Percentiles rank a stretch among this genome's conserved stretches.
Conservation (phyloP, 2,329 filamentous ascomycete species). For the Cadophora sp. region DNA sequence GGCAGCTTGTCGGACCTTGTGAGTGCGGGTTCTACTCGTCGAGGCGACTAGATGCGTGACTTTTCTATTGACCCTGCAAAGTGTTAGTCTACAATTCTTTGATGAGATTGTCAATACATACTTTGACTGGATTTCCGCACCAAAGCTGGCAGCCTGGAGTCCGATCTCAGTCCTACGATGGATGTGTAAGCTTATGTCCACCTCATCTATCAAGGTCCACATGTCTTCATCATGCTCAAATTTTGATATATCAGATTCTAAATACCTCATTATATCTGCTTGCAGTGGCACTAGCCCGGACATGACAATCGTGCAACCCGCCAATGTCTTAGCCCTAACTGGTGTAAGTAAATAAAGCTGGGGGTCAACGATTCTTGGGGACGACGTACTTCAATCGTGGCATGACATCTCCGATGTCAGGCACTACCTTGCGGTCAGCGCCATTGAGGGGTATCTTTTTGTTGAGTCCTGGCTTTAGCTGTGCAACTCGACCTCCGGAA, state of each 20-base stretch:
- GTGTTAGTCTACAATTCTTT: conserved; percentile 11
- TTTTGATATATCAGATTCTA: conserved; percentile 23
- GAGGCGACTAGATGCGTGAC: conserved; percentile 80
- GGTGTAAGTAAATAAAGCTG: conserved; percentile 31
- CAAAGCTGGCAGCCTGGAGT: conserved; percentile 85
- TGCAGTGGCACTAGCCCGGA: conserved; percentile 89
- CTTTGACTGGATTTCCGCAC: conserved; percentile 65
- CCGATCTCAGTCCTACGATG: conserved; percentile 76
- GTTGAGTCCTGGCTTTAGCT: conserved; percentile 45
- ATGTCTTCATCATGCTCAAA: neutral
- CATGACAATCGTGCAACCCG: conserved; percentile 80
- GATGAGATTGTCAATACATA: conserved; percentile 22
- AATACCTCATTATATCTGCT: conserved; percentile 69
- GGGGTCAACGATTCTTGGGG: neutral
- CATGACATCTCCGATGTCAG: conserved; percentile 87
- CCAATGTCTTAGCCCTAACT: conserved; percentile 65
- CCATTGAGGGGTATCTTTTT: conserved; percentile 51
- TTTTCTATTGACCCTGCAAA: conserved; percentile 59
- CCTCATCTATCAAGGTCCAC: neutral
- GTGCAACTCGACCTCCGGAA: conserved; percentile 49
- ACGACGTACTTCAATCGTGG: conserved; percentile 71
- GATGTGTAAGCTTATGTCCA: neutral
- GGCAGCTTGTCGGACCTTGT: conserved; percentile 88
- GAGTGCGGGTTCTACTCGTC: conserved; percentile 76
- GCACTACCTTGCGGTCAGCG: conserved; percentile 66